A percentile compares a stretch with the other conserved stretches of the same genome.
Evolutionary conservation across 176 grass and related monocot species (phyloP).

Genomic region (Cenchrus fungigraminus): DNA sequence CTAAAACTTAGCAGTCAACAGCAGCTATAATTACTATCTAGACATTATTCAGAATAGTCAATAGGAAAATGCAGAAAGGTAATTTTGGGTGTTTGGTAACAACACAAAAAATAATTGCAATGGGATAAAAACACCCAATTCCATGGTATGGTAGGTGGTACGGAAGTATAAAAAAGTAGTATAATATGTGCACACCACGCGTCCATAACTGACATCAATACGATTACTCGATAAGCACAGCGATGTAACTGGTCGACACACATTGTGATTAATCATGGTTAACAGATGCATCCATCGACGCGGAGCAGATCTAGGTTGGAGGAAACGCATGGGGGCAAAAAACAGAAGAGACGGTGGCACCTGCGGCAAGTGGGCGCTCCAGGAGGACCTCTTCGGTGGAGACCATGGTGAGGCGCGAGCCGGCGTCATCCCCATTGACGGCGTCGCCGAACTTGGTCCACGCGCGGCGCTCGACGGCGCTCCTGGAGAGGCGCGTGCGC

Average conservation of each 20-base stretch:
- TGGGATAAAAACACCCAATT: not conserved
- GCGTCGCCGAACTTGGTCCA: constrained; percentile 85
- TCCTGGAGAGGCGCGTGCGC: constrained; percentile 63
- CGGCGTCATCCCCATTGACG: constrained; percentile 59
- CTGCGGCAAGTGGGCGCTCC: constrained; percentile 68
- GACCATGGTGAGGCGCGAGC: constrained; percentile 71
- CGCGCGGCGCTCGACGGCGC: constrained; percentile 67
- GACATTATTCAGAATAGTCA: not conserved
- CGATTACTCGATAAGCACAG: not conserved
- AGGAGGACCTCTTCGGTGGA: constrained; percentile 83
- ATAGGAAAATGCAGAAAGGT: not conserved
- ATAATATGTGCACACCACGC: not conserved
- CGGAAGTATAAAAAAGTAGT: not conserved
- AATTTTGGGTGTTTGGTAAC: not conserved
- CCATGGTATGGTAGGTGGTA: not conserved
- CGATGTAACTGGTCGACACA: not conserved
- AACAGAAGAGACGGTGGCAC: constrained; percentile 5
- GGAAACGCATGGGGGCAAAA: not conserved
- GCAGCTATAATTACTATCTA: not conserved
- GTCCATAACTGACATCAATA: not conserved
- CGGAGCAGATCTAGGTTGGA: not conserved
- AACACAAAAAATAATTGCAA: not conserved
- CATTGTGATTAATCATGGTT: not conserved
- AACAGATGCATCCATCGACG: not conserved
- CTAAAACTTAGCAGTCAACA: not conserved